Base-by-base conservation (phyloP, 2,329 filamentous ascomycete species). In the Apiospora kogelbergensis region DNA sequence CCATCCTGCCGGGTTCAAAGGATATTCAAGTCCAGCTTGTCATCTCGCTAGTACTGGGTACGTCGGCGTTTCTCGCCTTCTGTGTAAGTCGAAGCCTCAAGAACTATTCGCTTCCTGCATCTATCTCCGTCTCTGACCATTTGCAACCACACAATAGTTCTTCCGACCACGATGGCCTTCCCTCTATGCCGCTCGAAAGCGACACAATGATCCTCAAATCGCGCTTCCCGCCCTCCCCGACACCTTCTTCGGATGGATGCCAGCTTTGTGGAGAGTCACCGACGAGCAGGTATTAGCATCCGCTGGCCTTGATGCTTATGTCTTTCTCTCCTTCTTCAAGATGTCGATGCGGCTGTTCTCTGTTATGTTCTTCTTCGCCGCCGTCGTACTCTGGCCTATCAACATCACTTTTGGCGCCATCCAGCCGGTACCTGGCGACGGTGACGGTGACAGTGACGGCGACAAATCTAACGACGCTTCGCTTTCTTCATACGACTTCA, bases 281-380 rank as follows among this genome's bases (percentile, higher is more conserved):
- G 95, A 98, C 73, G 91, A 97, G 77, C 92, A 98, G 80, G 90
- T 99, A 4, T 85, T 99, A 67, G 90, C 92, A 20, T 95, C 94
- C 24, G 95, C 95, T 22, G 96, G 96, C 0, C 87, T 99, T 65
- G 96, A 99, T 83, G 96, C 96, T 66, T 99, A 93, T 81, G 96
- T 98, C 73, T 98, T 99, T 78, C 85, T 99, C 17, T 89, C 91
- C 20, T 99, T 99, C 81, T 98, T 98, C 85, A 97, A 95, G 79
- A 96, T 98, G 89, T 91, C 95, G 15, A 93, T 94, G 73, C 93
- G 92, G 71, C 92, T 98, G 74, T 90, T 98, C 66, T 83, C 88
- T 20, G 83, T 92, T 66, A 92, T 97, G 75, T 88, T 96, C 68
- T 89, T 97, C 71, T 94, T 98, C 76, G 91, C 95, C 37, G 84